A percentile compares a stretch with the other conserved stretches of the same genome.
Evolutionary conservation across 495 filamentous ascomycete species (phyloP).

Genomic region (Aspergillus ellipticus): DNA sequence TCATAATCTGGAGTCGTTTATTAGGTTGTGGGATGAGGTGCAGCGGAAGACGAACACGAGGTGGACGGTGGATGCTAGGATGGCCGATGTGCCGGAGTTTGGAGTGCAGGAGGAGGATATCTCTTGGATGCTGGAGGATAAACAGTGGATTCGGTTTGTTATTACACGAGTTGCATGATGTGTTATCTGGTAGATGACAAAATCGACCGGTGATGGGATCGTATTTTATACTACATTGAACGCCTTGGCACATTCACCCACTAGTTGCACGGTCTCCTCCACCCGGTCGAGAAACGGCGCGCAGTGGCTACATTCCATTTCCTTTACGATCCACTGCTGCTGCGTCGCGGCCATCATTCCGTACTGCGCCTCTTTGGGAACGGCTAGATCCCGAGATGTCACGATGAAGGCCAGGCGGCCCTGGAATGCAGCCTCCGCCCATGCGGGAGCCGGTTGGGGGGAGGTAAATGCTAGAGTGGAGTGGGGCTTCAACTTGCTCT

Average conservation of each 20-base stretch:
- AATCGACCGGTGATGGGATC: no score
- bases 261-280: slow-evolving; percentile 4
- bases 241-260: neutral
- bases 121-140: slow-evolving; percentile 5
- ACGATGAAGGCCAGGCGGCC: slow-evolving; percentile 23
- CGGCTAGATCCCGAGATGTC: slow-evolving; percentile 20
- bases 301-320: slow-evolving; percentile 24
- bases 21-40: slow-evolving; percentile 43
- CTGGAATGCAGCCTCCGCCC: slow-evolving; percentile 18
- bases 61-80: slow-evolving; percentile 29
- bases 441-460: slow-evolving; percentile 23
- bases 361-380: slow-evolving; percentile 23
- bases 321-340: slow-evolving; percentile 22
- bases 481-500: slow-evolving; percentile 22
- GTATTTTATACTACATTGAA: no score
- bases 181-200: no score
- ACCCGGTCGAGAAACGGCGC: slow-evolving; percentile 19
- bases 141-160: neutral
- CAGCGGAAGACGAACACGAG: slow-evolving; percentile 30
- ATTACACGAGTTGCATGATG: neutral
- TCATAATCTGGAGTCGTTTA: slow-evolving; percentile 37
- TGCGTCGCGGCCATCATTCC: slow-evolving; percentile 22
- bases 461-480: slow-evolving; percentile 24
- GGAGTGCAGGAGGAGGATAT: slow-evolving; percentile 10
- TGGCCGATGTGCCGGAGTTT: slow-evolving; percentile 1